Conservation (phyloP, 2,329 filamentous ascomycete species). For the Biscogniauxia sp. region DNA sequence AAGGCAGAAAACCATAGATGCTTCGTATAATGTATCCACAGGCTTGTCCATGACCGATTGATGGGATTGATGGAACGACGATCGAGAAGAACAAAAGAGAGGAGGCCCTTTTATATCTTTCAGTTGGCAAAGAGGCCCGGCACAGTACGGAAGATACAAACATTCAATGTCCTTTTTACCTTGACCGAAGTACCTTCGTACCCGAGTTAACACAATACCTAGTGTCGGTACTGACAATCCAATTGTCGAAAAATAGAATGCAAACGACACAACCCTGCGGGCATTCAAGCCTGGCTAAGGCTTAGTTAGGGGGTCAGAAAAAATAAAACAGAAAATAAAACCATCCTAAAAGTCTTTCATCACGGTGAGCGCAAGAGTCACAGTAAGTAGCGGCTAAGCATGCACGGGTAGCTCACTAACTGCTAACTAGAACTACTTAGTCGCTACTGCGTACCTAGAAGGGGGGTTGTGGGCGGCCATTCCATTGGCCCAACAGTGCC, state of each 20-base stretch:
- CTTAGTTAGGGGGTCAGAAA: conserved; percentile 5
- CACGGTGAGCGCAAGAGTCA: conserved; percentile 24
- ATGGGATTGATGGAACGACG: background rate
- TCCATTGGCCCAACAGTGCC: background rate
- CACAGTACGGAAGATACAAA: background rate
- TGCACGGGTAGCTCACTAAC: background rate
- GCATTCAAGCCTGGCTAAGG: background rate
- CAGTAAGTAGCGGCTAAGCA: conserved; percentile 4
- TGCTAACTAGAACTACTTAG: background rate
- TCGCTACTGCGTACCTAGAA: too few relatives aligned
- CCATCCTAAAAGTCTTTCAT: conserved; percentile 21
- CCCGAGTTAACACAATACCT: background rate
- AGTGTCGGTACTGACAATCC: background rate
- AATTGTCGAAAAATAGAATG: background rate
- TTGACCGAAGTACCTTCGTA: background rate
- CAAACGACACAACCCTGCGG: background rate
- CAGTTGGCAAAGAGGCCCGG: background rate
- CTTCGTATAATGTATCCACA: background rate
- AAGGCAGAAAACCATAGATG: background rate
- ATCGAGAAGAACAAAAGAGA: background rate
- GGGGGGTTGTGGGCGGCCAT: background rate
- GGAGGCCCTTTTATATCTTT: background rate
- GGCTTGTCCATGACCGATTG: background rate
- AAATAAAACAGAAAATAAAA: conserved; percentile 10
- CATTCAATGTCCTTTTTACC: background rate